A percentile compares a stretch with the other conserved stretches of the same genome.
Evolutionary conservation across 257 asterid species (phyloP).

Genomic region (Lycium barbarum): DNA sequence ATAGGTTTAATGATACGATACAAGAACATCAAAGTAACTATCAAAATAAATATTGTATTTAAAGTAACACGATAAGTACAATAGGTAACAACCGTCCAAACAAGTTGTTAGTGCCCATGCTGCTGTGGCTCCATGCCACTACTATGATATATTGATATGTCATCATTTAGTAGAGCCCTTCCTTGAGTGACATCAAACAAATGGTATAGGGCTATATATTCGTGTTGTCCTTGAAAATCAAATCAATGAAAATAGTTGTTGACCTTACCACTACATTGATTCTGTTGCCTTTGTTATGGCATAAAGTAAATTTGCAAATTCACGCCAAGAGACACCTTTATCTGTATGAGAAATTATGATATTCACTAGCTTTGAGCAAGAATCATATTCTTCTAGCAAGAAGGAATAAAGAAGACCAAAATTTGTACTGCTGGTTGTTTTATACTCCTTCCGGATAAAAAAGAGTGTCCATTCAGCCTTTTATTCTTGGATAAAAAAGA

Average conservation of each 20-base stretch:
- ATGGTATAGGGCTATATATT: neutral
- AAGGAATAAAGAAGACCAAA: neutral
- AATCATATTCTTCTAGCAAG: constrained; percentile 8
- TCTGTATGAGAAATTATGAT: neutral
- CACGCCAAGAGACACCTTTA: neutral
- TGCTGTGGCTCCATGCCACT: neutral
- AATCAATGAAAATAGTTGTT: neutral
- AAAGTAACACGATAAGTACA: no score
- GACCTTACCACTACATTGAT: neutral
- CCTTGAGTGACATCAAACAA: neutral
- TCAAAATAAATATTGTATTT: no score
- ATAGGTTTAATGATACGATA: no score
- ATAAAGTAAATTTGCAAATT: neutral
- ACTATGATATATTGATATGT: neutral
- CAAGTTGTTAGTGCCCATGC: neutral
- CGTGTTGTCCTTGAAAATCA: neutral
- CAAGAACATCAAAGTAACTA: no score
- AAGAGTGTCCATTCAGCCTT: no score
- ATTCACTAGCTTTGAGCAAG: neutral
- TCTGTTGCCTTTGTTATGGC: neutral
- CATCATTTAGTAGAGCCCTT: neutral
- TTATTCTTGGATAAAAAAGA: no score
- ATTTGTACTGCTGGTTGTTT: no score
- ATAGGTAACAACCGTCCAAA: no score
- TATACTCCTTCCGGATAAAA: no score